Evolutionary conservation across 2,329 filamentous ascomycete species (phyloP), one percentile per base, ranked within the genome.

Genomic region (Hawksworthiomyces lignivorus): DNA sequence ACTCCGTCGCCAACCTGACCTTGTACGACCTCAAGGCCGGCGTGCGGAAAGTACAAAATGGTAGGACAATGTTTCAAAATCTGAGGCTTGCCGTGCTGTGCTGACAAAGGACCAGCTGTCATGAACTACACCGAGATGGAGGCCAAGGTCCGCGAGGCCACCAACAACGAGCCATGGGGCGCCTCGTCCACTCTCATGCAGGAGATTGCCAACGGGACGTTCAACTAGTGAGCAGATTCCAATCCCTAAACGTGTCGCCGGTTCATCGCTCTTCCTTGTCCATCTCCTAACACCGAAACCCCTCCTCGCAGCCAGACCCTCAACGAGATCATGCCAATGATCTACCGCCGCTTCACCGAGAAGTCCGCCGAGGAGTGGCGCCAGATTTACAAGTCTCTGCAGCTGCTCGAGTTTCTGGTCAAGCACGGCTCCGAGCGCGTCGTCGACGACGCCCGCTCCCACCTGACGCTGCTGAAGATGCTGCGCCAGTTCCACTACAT

Each of bases 281-380:
- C n/a, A n/a, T 31, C 15, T 14, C 12, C 33, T 36, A 34, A 34
- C n/a, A n/a, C n/a, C n/a, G n/a, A n/a, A n/a, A n/a, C n/a, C n/a
- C n/a, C 19, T 30, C 19, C 11, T 37, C 38, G 30, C 24, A 96
- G 90, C 62, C 88, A 95, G 79, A 79, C 89, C 39, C 80, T 98
- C 44, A 97, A 97, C 64, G 92, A 98, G 65, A 97, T 98, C 61
- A 98, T 98, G 92, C 92, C 92, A 52, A 92, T 98, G 87, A 95
- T 98, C 59, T 98, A 98, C 71, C 92, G 94, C 58, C 86, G 92
- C 51, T 98, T 98, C 64, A 98, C 92, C 47, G 92, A 98, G 62
- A 98, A 98, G 71, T 77, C 88, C 7, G 90, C 92, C 43, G 92
- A 98, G 62, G 92, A 98, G 67, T 98, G 92, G 92, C 80, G 92